Base-by-base conservation (phyloP, 2,329 filamentous ascomycete genomes). In the Arthrinium puccinioides region DNA sequence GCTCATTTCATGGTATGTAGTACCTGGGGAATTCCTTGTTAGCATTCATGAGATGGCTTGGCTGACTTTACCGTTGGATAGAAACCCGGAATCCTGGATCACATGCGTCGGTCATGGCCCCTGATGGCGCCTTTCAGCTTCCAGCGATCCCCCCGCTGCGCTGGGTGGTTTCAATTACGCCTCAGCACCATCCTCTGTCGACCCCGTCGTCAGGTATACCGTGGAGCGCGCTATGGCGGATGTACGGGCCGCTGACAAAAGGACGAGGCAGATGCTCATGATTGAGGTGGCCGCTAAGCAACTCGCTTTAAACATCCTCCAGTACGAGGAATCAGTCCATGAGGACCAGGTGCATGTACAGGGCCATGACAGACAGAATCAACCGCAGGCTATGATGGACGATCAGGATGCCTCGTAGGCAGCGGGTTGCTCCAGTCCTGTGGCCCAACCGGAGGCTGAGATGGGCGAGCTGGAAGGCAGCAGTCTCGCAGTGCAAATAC, bases 1-100 rank as follows among this genome's bases (percentile, higher is more conserved):
- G 75, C 43, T 77, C 73, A 11, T 79, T 77, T 49, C 75, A 78
- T 41, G 72, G 74, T 77, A 59, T 45, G 69, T 53, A 21, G 2
- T 5, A 28, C 23, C 7, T n/a, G n/a, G n/a, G n/a, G n/a, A n/a
- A n/a, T n/a, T n/a, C n/a, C n/a, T n/a, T n/a, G n/a, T n/a, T n/a
- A n/a, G n/a, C n/a, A n/a, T n/a, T n/a, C n/a, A n/a, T n/a, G n/a
- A n/a, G n/a, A n/a, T n/a, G n/a, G n/a, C n/a, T n/a, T n/a, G n/a
- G n/a, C n/a, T n/a, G n/a, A n/a, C n/a, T n/a, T n/a, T n/a, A n/a
- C n/a, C n/a, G n/a, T n/a, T n/a, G n/a, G 10, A 18, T 9, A 72
- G 67, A 69, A 52, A 66, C 66, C 19, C 67, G 67, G 36, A 65
- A 69, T 41, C 62, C 60, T 21, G 59, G 60, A 31, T 49, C 57